Base-by-base conservation (phyloP, 2,329 filamentous ascomycete genomes). In the Sclerotiophoma versabilis region DNA sequence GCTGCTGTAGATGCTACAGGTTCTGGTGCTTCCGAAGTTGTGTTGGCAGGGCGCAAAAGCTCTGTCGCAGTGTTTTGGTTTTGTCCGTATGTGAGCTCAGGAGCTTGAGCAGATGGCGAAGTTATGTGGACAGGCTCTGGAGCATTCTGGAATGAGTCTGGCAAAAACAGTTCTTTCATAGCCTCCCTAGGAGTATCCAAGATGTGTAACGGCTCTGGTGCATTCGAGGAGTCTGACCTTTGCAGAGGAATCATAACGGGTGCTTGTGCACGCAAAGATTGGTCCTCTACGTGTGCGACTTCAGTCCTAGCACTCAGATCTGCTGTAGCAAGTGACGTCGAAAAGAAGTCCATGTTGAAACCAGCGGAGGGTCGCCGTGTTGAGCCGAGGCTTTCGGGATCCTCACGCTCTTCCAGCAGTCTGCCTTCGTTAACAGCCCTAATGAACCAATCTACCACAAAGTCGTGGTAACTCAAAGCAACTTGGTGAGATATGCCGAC, bases 361-460 rank as follows among this genome's bases (percentile, higher is more conserved):
- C 43, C 45, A 12, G 33, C 15, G 4, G 64, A 49, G 17, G 55
- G 43, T 20, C 44, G 45, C 14, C 53, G 25, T 25, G 59, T 51
- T 8, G 47, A 51, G 9, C 19, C 19, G n/a, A 59, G 26, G 20
- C 39, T 42, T 9, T 57, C 49, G 8, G 42, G 43, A 22, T 61
- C 47, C 12, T 38, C 41, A 11, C 45, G 50, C 19, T 66, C 57
- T 48, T 72, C 69, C 29, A 66, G 42, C 14, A 72, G 54, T 33
- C 67, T 62, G 9, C 68, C 71, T 43, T 68, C 62, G 36, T 72
- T 71, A 22, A 71, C 69, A 6, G 69, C 71, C 15, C 43, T 53
- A 17, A 72, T 51, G 27, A 74, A 65, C 70, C 69, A 71, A 42
- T 66, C 65, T 22, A 68, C 53, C 33, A 73, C 71, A 41, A 71